Conservation (phyloP, 2,329 filamentous ascomycete species). For the Paecilomyces dactylethromorphus region DNA sequence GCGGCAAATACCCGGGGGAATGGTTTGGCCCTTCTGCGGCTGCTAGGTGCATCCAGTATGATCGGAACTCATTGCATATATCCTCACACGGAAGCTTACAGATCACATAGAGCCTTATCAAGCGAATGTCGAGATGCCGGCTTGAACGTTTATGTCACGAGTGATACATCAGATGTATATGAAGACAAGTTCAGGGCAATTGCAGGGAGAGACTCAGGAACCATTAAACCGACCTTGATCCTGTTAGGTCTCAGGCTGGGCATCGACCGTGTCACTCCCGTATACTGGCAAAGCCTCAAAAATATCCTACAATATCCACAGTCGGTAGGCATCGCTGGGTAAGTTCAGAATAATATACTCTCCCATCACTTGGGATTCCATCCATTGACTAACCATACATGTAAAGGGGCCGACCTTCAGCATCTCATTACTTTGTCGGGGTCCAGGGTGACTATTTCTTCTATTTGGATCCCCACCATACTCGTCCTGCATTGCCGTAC, state of each 20-base stretch:
- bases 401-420: slow-evolving; percentile 77
- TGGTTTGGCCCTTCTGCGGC: slow-evolving; percentile 99
- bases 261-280: slow-evolving; percentile 87
- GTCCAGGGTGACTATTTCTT: slow-evolving; percentile 74
- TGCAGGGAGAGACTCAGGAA: slow-evolving; percentile 59
- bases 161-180: slow-evolving; percentile 86
- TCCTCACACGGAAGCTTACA: slow-evolving; percentile 5
- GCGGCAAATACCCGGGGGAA: slow-evolving; percentile 90
- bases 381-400: slow-evolving; percentile 2
- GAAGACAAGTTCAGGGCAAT: slow-evolving; percentile 78
- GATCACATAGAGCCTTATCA: slow-evolving; percentile 59
- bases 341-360: slow-evolving; percentile 25
- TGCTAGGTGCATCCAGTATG: slow-evolving; percentile 86
- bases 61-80: background rate
- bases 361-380: background rate
- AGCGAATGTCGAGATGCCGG: slow-evolving; percentile 56
- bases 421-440: slow-evolving; percentile 72
- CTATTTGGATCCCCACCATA: slow-evolving; percentile 91
- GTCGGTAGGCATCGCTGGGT: slow-evolving; percentile 95
- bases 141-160: slow-evolving; percentile 79
- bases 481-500: slow-evolving; percentile 66
- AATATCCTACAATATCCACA: slow-evolving; percentile 78
- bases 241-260: slow-evolving; percentile 83
- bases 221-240: slow-evolving; percentile 78
- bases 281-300: slow-evolving; percentile 92